Conservation (phyloP, 2,329 filamentous ascomycete species). For the Fusarium avenaceum region DNA sequence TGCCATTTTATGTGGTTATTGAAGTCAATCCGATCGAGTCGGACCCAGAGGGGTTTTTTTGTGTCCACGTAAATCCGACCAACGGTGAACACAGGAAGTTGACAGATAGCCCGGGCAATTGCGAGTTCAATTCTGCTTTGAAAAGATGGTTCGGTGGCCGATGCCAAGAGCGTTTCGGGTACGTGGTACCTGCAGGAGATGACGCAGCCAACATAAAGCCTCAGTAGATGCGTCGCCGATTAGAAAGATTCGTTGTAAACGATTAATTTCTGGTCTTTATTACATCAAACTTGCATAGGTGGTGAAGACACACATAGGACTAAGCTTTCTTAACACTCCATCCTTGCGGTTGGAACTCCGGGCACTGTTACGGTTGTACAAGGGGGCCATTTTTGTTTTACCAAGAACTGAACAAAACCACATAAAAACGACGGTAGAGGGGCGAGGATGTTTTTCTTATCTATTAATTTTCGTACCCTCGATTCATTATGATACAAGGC, state of each 20-base stretch:
- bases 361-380: background rate
- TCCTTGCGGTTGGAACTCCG: fast-evolving
- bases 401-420: background rate
- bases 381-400: constrained; percentile 2
- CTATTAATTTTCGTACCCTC: background rate
- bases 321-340: constrained; percentile 17
- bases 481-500: too few species aligned
- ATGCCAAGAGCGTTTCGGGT: background rate
- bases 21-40: constrained; percentile 17
- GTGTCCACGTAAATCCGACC: background rate
- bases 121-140: constrained; percentile 9
- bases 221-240: constrained; percentile 7
- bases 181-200: constrained; percentile 26
- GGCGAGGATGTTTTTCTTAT: background rate
- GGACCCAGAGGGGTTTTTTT: constrained; percentile 24
- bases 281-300: too few species aligned
- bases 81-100: constrained; percentile 16
- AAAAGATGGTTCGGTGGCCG: background rate
- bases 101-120: background rate
- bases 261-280: background rate
- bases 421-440: background rate
- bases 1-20: constrained; percentile 27
- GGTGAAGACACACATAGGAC: constrained; percentile 13
- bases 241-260: constrained; percentile 6
- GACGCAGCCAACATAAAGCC: constrained; percentile 7